A percentile compares a stretch with the other conserved stretches of the same genome.
These are phyloP conservation scores for Eucalyptus curtisii DNA, from an alignment of 345 rosid genomes.

Conservation along the genomic window DNA sequence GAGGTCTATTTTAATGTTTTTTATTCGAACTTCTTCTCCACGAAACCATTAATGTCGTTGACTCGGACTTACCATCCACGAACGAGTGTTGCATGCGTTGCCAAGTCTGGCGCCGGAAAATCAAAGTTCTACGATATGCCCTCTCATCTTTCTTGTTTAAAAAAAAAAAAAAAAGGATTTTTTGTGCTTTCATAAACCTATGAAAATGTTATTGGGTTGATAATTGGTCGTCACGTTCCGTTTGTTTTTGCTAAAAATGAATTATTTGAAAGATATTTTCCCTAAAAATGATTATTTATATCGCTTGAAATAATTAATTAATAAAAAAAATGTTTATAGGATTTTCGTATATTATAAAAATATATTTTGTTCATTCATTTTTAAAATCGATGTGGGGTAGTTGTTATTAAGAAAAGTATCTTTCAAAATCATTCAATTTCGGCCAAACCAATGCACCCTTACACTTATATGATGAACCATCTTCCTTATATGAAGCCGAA, in stretches of 20 bases:
- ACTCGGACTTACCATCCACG: not conserved
- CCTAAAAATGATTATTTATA: not conserved
- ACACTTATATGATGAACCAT: not conserved
- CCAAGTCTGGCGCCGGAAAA: not conserved
- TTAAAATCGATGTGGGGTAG: not conserved
- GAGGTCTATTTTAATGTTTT: not conserved
- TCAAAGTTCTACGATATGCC: not conserved
- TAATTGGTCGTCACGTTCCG: rapidly evolving
- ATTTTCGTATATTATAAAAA: not conserved
- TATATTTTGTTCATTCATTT: not conserved
- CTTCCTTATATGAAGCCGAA: not conserved
- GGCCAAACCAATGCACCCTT: not conserved
- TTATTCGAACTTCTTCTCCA: too few relatives aligned
- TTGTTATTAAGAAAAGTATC: not conserved
- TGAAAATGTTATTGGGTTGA: not conserved
- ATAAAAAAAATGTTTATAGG: not conserved
- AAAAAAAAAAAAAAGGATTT: not conserved
- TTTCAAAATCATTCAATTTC: not conserved
- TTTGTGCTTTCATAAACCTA: not conserved
- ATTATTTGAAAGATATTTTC: not conserved
- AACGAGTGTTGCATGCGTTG: not conserved
- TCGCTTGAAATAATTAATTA: not conserved
- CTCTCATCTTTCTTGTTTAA: not conserved
- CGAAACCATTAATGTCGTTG: not conserved
- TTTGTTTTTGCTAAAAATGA: not conserved